Conservation (phyloP, 495 filamentous ascomycete species). For the Hypoxylon fragiforme region DNA sequence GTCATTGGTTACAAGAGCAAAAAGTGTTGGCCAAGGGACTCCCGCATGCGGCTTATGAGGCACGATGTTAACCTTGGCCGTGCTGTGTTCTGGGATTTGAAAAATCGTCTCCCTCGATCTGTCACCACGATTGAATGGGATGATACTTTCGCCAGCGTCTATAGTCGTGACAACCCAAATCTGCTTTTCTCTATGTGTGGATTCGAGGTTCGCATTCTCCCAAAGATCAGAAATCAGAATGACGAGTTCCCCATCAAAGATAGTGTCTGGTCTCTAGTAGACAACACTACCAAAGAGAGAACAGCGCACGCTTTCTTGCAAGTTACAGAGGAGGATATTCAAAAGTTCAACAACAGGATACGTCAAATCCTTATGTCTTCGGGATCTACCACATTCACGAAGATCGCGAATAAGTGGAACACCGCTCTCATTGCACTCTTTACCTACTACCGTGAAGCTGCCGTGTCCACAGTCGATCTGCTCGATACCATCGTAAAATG, state of each 20-base stretch:
- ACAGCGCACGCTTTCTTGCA: conserved; percentile 98
- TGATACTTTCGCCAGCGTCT: conserved; percentile 98
- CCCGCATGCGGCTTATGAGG: conserved; percentile 96
- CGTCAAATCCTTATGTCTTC: conserved; percentile 99
- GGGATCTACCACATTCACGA: conserved; percentile 98
- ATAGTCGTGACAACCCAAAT: conserved; percentile 98
- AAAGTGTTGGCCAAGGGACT: conserved; percentile 99
- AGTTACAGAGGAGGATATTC: conserved; percentile 97
- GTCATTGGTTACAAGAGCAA: conserved; percentile 99
- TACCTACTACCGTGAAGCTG: conserved; percentile 98
- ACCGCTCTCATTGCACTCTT: conserved; percentile 98
- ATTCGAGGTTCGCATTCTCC: conserved; percentile 96
- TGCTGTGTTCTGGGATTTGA: conserved; percentile 99
- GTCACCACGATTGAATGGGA: conserved; percentile 99
- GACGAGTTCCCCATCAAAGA: conserved; percentile 98
- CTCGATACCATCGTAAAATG: conserved; percentile 99
- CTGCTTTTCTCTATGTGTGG: conserved; percentile 97
- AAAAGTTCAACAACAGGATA: conserved; percentile 99
- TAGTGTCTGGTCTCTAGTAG: conserved; percentile 95
- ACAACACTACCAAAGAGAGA: conserved; percentile 93
- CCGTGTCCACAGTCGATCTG: conserved; percentile 93
- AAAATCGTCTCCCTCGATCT: conserved; percentile 91
- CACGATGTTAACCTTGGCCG: conserved; percentile 98
- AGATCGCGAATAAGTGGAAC: conserved; percentile 99
- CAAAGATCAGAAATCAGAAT: conserved; percentile 92